Conservation (phyloP, 495 filamentous ascomycete genomes). For the Sporormia fimetaria region DNA sequence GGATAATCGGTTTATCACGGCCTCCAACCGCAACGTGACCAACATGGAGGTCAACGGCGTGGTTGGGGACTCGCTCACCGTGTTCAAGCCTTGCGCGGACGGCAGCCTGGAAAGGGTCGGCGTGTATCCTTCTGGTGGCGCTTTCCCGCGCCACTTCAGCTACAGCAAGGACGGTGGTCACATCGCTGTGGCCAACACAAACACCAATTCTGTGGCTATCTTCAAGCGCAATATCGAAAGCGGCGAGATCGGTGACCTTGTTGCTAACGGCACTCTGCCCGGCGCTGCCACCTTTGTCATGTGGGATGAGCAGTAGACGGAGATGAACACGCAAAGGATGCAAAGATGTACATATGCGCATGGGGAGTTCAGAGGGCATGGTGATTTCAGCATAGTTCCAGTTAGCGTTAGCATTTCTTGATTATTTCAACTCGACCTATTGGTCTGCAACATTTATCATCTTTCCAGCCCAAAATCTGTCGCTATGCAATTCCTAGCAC, state of each 20-base stretch:
- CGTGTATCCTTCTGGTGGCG: conserved; percentile 34
- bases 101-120: conserved; percentile 29
- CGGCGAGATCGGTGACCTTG: conserved; percentile 25
- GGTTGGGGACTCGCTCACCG: conserved; percentile 37
- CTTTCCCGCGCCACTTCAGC: conserved; percentile 33
- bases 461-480: not conserved
- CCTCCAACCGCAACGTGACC: conserved; percentile 45
- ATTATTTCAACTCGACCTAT: too few species aligned
- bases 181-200: conserved; percentile 33
- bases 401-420: not conserved
- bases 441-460: too few species aligned
- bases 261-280: conserved; percentile 18
- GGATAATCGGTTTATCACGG: conserved; percentile 47
- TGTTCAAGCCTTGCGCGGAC: conserved; percentile 28
- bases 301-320: conserved; percentile 27
- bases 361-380: too few species aligned
- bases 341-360: too few species aligned
- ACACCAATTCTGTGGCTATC: conserved; percentile 21
- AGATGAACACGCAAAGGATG: too few species aligned
- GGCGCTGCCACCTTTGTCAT: conserved; percentile 28
- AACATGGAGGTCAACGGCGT: conserved; percentile 25
- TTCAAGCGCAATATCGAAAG: conserved; percentile 25
- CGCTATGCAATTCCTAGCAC: not conserved
- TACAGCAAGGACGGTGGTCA: conserved; percentile 26
- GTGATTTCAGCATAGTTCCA: not conserved